Evolutionary conservation across 2,329 filamentous ascomycete genomes (phyloP).

Genomic region (Karstenula rhodostoma): DNA sequence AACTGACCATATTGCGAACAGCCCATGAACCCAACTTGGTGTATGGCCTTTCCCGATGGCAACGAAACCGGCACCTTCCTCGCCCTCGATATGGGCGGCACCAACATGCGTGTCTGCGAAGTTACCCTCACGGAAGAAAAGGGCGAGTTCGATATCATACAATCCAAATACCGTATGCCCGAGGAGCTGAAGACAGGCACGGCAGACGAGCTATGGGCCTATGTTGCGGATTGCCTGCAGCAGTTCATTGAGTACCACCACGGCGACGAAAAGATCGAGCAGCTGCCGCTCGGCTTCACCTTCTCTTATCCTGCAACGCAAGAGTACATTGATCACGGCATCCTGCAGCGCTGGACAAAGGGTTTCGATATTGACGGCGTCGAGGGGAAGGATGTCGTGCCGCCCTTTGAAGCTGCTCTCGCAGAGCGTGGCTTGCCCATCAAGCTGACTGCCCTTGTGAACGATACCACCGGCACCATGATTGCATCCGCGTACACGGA

Average conservation of each 20-base stretch:
- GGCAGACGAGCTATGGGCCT: conserved; percentile 90
- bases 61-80: conserved; percentile 87
- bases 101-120: conserved; percentile 93
- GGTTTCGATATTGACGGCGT: conserved; percentile 94
- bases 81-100: conserved; percentile 95
- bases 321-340: conserved; percentile 90
- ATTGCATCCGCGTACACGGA: conserved; percentile 99
- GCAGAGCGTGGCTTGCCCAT: conserved; percentile 82
- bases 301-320: conserved; percentile 97
- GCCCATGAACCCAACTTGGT: conserved; percentile 99
- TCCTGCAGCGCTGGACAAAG: conserved; percentile 96
- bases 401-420: conserved; percentile 83
- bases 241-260: conserved; percentile 93
- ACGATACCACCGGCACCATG: conserved; percentile 96
- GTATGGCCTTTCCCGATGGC: conserved; percentile 88
- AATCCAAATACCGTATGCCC: conserved; percentile 95
- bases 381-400: conserved; percentile 89
- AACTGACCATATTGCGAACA: conserved; percentile 47
- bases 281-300: conserved; percentile 87
- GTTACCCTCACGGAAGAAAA: conserved; percentile 87
- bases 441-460: conserved; percentile 91
- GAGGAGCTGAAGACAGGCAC: conserved; percentile 90
- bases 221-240: conserved; percentile 90
- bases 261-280: conserved; percentile 67
- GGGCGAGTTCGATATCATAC: conserved; percentile 93